Conservation (phyloP, 495 filamentous ascomycete species). For the Neurospora pannonica region DNA sequence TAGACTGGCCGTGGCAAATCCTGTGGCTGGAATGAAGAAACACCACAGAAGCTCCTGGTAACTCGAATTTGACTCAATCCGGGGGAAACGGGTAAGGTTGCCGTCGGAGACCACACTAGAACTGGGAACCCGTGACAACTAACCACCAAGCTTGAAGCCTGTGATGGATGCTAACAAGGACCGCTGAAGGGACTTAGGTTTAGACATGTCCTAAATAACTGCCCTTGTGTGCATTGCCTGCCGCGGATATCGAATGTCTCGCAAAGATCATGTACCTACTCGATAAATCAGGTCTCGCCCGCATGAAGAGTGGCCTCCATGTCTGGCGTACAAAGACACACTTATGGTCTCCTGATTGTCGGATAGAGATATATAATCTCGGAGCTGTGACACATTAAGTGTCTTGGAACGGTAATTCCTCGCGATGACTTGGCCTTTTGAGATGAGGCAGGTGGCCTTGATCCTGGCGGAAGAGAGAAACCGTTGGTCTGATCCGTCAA, state of each 20-base stretch:
- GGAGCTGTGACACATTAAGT: background rate
- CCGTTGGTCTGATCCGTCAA: background rate
- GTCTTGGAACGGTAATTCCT: background rate
- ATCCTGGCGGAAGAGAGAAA: background rate
- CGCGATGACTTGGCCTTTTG: background rate
- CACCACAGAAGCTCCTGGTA: background rate
- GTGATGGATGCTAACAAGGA: background rate
- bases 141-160: background rate
- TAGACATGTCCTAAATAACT: background rate
- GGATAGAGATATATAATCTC: background rate
- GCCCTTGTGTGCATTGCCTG: background rate
- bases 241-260: background rate
- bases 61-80: background rate
- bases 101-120: background rate
- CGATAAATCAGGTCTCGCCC: background rate
- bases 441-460: background rate
- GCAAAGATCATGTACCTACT: background rate
- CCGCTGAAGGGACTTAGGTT: background rate
- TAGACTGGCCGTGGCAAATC: background rate
- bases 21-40: background rate
- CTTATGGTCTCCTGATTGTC: background rate
- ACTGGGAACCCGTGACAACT: background rate
- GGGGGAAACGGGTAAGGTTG: background rate
- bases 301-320: background rate
- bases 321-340: background rate